Base-by-base conservation (phyloP, 768 basidiomycete species). In the Russula dissimulans region DNA sequence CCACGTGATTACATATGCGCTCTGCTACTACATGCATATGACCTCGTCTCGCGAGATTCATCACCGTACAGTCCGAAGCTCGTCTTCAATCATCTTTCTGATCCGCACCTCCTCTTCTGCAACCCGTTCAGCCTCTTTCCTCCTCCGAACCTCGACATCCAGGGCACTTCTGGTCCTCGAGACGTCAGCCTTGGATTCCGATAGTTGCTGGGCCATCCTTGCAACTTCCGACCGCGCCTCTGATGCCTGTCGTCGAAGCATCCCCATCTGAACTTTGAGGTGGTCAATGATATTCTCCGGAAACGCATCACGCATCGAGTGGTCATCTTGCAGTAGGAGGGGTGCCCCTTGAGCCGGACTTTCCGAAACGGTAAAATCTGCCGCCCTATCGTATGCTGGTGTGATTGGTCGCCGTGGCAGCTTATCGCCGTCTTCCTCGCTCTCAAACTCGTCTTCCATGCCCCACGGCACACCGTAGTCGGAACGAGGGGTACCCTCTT, bases 141-240 rank as follows among this genome's bases (percentile, higher is more conserved):
- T 75, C 60, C 80, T 78, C 60, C 74, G 73, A 17, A 73, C 72
- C 69, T 89, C 88, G 41, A 82, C 79, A 66, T 87, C 82, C 61
- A 88, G 71, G 22, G 79, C 76, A 42, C 82, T 76, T 65, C 79
- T 79, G 34, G 79, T 75, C 56, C 81, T 75, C 51, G 81, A 77
- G 1, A 78, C 76, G 63, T 89, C 87, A 41, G 81, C 74, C 62
- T 87, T 81, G 9, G 80, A 82, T 61, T 83, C 80, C 9, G 80
- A 75, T n/a, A 91, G 76, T 67, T 89, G 84, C 67, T 87, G 86
- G 17, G 86, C 80, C 62, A 91, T 76, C 59, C 81, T 77, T 55
- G 83, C 71, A 3, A 85, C 85, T 32, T 82, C 77, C 5, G 81
- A 81, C 57, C 85, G 78, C 6, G 86, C 84, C 62, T 89, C 85